Percentiles rank a stretch among this genome's conserved stretches.
Conservation (phyloP, 2,329 filamentous ascomycete genomes). For the Sclerotinia subarctica region DNA sequence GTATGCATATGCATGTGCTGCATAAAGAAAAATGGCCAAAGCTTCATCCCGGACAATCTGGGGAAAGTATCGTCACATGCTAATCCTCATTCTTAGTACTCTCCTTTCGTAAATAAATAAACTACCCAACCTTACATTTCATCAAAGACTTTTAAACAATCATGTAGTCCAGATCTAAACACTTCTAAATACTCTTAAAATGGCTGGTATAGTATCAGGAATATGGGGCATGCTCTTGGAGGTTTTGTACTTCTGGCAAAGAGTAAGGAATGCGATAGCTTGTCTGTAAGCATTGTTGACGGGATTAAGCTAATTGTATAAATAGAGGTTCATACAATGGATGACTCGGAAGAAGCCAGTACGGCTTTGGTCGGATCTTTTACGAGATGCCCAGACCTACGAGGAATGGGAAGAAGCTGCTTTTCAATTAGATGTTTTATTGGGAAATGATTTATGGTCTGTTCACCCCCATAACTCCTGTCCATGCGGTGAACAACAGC, state of each 20-base stretch:
- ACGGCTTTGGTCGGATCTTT: conserved; percentile 61
- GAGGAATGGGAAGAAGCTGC: conserved; percentile 89
- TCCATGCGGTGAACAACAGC: background rate
- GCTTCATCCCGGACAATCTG: conserved; percentile 19
- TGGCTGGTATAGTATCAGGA: conserved; percentile 39
- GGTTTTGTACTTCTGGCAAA: conserved; percentile 60
- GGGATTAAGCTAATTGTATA: conserved; percentile 4
- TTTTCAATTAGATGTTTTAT: conserved; percentile 73
- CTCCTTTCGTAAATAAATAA: background rate
- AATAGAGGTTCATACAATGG: conserved; percentile 66
- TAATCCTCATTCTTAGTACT: conserved; percentile 14
- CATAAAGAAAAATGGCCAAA: conserved; percentile 9
- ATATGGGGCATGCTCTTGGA: conserved; percentile 59
- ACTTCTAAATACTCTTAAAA: conserved; percentile 23
- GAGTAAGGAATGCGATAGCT: conserved; percentile 42
- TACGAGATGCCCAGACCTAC: conserved; percentile 66
- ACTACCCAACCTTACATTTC: background rate
- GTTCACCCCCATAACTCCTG: conserved; percentile 29
- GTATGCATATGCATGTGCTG: background rate
- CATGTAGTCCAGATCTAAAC: background rate
- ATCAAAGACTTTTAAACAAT: background rate
- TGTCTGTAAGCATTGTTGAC: background rate
- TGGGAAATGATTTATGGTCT: conserved; percentile 79
- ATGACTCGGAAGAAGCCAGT: conserved; percentile 62
- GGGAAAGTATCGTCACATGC: conserved; percentile 20